phyloP scores from a whole-genome alignment of 1,284 basidiomycete species.

The Tremellales sp. region DNA sequence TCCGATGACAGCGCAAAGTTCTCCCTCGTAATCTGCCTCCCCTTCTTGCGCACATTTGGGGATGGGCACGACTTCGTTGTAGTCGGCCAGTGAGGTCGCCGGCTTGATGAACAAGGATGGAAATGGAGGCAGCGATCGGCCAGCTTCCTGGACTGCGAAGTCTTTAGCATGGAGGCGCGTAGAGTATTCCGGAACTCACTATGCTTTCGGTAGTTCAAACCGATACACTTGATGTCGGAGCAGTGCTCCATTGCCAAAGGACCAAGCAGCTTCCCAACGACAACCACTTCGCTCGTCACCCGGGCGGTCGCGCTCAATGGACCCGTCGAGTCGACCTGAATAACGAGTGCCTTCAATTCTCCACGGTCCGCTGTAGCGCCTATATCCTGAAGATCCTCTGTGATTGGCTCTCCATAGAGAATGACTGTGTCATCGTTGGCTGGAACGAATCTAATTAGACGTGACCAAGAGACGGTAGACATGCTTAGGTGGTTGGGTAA shows the following conservation, averaged over 20 bases:
- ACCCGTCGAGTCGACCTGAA: constrained; percentile 8
- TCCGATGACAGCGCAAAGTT: constrained; percentile 77
- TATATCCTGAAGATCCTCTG: constrained; percentile 21
- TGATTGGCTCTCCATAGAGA: constrained; percentile 24
- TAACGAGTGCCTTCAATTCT: constrained; percentile 13
- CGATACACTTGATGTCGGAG: constrained; percentile 21
- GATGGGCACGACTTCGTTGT: constrained; percentile 61
- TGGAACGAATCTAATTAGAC: constrained; percentile 26
- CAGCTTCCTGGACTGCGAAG: constrained; percentile 17
- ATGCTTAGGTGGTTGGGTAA: constrained; percentile 12
- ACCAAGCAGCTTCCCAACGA: constrained; percentile 9
- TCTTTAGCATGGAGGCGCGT: background rate
- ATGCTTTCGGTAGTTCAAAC: constrained; percentile 25
- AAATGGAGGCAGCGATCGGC: constrained; percentile 50
- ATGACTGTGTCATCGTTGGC: constrained; percentile 9
- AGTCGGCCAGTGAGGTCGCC: constrained; percentile 64
- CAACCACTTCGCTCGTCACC: constrained; percentile 6
- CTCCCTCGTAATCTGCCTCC: constrained; percentile 79
- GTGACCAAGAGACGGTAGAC: constrained; percentile 15
- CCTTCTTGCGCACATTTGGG: constrained; percentile 66
- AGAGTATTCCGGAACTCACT: constrained; percentile 3
- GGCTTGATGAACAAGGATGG: constrained; percentile 79
- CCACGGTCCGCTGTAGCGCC: constrained; percentile 29
- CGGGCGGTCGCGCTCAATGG: constrained; percentile 9
- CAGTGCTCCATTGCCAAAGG: background rate